phyloP scores from a whole-genome alignment of 768 basidiomycete species.

The Punctularia strigosozonata region DNA sequence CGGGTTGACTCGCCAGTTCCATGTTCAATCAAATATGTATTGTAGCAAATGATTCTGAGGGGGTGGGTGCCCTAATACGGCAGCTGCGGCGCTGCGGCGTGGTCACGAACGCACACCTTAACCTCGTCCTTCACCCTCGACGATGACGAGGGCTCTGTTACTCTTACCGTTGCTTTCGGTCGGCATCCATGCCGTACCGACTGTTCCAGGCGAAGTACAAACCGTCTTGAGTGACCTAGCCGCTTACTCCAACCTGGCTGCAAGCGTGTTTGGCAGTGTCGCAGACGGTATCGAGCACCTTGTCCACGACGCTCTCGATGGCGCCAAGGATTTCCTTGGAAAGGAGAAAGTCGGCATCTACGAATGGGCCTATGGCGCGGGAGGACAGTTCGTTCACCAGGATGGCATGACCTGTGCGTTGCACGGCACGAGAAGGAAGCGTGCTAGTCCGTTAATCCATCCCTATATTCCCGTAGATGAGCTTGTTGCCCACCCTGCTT shows the following conservation, averaged over 20 bases:
- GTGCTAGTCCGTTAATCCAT: neutral
- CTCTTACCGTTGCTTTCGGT: neutral
- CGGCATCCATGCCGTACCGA: neutral
- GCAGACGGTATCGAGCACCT: neutral
- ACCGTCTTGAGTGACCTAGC: neutral
- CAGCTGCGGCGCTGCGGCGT: too few species aligned
- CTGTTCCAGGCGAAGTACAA: neutral
- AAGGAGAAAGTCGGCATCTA: neutral
- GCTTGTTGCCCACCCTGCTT: conserved; percentile 25
- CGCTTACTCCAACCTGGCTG: neutral
- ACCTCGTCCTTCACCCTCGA: too few species aligned
- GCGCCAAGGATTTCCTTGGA: neutral
- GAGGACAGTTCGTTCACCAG: neutral
- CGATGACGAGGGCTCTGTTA: neutral
- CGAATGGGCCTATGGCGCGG: neutral
- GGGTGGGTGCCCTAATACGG: too few species aligned
- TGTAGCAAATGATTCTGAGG: too few species aligned
- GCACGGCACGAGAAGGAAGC: neutral
- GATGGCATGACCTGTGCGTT: neutral
- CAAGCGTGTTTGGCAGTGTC: neutral
- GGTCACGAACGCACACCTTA: too few species aligned
- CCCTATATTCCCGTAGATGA: conserved; percentile 19
- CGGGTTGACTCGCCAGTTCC: too few species aligned
- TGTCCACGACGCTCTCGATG: neutral
- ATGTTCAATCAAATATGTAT: too few species aligned